Percentiles rank a stretch among this genome's conserved stretches.
These are phyloP conservation scores for Aspergillus sp. DNA, from an alignment of 2,329 filamentous ascomycete species.

Conservation along the genomic window DNA sequence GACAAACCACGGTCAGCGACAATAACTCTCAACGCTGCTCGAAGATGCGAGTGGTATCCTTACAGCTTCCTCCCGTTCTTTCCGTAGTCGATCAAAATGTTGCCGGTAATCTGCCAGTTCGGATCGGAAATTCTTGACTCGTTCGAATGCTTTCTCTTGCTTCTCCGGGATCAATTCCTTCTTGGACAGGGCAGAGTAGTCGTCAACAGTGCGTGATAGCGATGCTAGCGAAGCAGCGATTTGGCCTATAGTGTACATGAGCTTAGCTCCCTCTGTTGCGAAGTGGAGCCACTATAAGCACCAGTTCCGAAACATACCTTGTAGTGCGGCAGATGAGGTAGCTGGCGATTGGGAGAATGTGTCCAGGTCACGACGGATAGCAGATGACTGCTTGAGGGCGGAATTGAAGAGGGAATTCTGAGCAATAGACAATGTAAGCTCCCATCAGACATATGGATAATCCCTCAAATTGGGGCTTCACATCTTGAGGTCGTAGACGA, in stretches of 20 bases:
- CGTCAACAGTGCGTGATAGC: constrained; percentile 86
- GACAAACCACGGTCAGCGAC: neutral
- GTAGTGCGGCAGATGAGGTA: constrained; percentile 63
- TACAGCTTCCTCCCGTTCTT: constrained; percentile 72
- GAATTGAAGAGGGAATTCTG: constrained; percentile 85
- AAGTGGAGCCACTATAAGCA: neutral
- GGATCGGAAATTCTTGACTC: constrained; percentile 78
- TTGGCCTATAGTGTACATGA: constrained; percentile 53
- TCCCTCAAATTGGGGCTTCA: neutral
- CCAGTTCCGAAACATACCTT: constrained; percentile 44
- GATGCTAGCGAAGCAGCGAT: constrained; percentile 76
- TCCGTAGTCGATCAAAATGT: constrained; percentile 76
- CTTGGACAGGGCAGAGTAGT: constrained; percentile 81
- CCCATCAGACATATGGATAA: neutral
- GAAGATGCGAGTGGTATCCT: constrained; percentile 13
- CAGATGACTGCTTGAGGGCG: constrained; percentile 78
- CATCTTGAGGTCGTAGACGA: neutral
- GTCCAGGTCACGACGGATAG: constrained; percentile 75
- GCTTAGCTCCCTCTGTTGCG: neutral
- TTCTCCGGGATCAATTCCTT: constrained; percentile 90
- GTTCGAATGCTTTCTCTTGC: constrained; percentile 84
- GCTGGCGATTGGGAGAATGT: constrained; percentile 62
- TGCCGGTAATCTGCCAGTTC: constrained; percentile 79
- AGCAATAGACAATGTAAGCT: neutral
- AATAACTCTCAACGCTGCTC: neutral